phyloP scores from a whole-genome alignment of 2,329 filamentous ascomycete species.

The Penicillium sp. region DNA sequence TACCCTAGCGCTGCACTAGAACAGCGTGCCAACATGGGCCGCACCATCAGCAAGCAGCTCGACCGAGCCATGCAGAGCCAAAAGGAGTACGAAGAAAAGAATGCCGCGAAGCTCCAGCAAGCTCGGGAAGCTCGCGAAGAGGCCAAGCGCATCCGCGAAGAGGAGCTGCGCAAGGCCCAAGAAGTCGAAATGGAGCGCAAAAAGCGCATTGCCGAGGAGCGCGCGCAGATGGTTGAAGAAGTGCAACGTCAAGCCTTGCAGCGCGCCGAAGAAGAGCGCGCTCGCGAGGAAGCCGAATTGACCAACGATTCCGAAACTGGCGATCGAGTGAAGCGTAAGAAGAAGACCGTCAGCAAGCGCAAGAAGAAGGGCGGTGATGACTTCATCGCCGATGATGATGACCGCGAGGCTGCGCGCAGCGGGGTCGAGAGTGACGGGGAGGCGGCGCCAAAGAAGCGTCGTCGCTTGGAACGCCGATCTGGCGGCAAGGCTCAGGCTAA shows the following conservation, averaged over 20 bases:
- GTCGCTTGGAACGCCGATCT: slow-evolving; percentile 56
- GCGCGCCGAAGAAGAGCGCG: slow-evolving; percentile 66
- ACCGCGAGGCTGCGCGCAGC: slow-evolving; percentile 34
- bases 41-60: slow-evolving; percentile 89
- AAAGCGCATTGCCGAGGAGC: slow-evolving; percentile 79
- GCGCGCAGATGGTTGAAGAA: slow-evolving; percentile 71
- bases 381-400: slow-evolving; percentile 43
- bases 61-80: slow-evolving; percentile 80
- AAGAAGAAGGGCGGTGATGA: slow-evolving; percentile 57
- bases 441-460: slow-evolving; percentile 54
- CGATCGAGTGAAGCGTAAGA: slow-evolving; percentile 75
- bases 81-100: slow-evolving; percentile 87
- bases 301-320: slow-evolving; percentile 79
- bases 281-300: slow-evolving; percentile 69
- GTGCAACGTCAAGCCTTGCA: slow-evolving; percentile 69
- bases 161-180: slow-evolving; percentile 64
- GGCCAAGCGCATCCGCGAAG: slow-evolving; percentile 73
- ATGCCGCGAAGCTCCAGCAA: slow-evolving; percentile 78
- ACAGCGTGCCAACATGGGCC: slow-evolving; percentile 94
- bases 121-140: slow-evolving; percentile 76
- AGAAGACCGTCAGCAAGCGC: slow-evolving; percentile 48
- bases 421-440: slow-evolving; percentile 37
- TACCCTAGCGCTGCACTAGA: slow-evolving; percentile 90
- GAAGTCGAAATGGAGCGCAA: slow-evolving; percentile 70
- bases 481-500: slow-evolving; percentile 51